phyloP scores from a whole-genome alignment of 768 basidiomycete species.

The Candolleomyces efflorescens region DNA sequence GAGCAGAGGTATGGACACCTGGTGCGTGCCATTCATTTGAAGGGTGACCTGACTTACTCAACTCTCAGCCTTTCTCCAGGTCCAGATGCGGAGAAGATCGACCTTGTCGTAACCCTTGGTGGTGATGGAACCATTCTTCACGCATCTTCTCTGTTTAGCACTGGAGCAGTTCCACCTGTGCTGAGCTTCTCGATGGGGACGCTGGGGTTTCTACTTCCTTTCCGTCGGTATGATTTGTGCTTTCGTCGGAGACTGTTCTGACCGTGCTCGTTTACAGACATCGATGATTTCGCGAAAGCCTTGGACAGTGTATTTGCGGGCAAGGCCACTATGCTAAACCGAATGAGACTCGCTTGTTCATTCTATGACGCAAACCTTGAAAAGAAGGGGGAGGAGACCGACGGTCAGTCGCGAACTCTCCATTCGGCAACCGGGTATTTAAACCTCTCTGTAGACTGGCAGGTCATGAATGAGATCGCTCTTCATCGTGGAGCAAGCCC shows the following conservation, averaged over 20 bases:
- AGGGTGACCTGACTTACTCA: not conserved
- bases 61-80: constrained; percentile 22
- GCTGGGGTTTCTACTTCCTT: constrained; percentile 89
- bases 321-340: constrained; percentile 75
- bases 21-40: constrained; percentile 30
- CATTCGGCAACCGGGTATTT: not conserved
- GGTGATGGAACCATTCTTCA: constrained; percentile 96
- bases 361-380: constrained; percentile 60
- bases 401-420: constrained; percentile 46
- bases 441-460: constrained; percentile 58
- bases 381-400: constrained; percentile 42
- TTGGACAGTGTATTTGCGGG: constrained; percentile 76
- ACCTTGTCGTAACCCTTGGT: constrained; percentile 86
- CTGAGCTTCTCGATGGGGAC: constrained; percentile 92
- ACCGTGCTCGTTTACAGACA: constrained; percentile 47
- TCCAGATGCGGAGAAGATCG: constrained; percentile 58
- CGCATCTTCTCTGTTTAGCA: constrained; percentile 85
- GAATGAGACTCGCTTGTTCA: constrained; percentile 87
- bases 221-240: constrained; percentile 56
- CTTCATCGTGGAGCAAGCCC: constrained; percentile 89
- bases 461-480: constrained; percentile 96
- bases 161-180: constrained; percentile 90
- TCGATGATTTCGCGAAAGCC: constrained; percentile 81
- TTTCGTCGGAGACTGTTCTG: not conserved
- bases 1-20: constrained; percentile 62